Base-by-base conservation (phyloP, 495 filamentous ascomycete genomes). In the Chaetomium cochliodes region DNA sequence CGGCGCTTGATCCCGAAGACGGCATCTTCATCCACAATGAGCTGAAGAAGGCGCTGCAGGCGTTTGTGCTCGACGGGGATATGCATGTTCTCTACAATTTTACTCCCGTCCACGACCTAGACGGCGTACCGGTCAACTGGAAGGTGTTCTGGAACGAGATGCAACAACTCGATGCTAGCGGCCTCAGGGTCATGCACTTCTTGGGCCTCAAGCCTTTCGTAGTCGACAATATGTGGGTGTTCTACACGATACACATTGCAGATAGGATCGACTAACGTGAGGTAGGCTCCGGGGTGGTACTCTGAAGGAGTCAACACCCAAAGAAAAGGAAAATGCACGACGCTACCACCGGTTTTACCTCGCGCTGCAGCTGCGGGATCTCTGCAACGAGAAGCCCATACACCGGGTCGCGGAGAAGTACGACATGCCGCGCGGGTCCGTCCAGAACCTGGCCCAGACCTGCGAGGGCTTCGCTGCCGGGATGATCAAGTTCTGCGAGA, bases 71-170 rank as follows among this genome's bases (percentile, higher is more conserved):
- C 84, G 89, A 92, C 69, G 89, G 88, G 20, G 91, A 94, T 54
- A 88, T 94, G 87, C 91, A 94, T 69, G 81, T 92, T 44, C 83
- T 92, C 55, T 94, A 93, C 72, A 87, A 86, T 64, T 92, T 93
- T 64, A 92, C 91, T 0, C 91, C 91, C 1, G 80, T 92, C 13
- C 79, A 84, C n/a, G 78, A 80, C 46, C 76, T 84, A 1, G 46
- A 20, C 42, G 52, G 49, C 8, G 76, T 80, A 9, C 74, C n/a
- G 20, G 46, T 93, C 61, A 88, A 92, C 67, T 93, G 90, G 91
- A 82, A 80, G 25, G 81, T 87, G 15, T 91, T 92, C 61, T 85
- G 88, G 41, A 82, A 87, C 59, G 87, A 90, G 64, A 77, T 93
- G 65, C 88, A 92, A 65, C 67, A 70, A 5, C 76, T 93, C 4